Evolutionary conservation across 352 stramenopile species (phyloP).

Genomic region (Pythium grandisporangium): DNA sequence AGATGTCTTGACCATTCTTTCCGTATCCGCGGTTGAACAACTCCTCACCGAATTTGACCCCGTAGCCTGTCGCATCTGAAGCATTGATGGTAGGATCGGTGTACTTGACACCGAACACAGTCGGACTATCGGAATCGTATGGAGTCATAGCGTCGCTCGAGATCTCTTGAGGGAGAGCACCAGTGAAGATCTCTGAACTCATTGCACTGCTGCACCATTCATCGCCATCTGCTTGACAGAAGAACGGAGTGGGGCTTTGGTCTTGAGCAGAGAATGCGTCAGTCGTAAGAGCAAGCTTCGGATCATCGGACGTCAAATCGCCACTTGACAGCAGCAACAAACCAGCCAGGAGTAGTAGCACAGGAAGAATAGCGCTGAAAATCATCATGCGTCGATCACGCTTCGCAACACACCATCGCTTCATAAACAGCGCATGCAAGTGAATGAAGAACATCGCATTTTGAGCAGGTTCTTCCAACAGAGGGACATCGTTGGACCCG

Average conservation of each 20-base stretch:
- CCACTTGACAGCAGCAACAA: constrained; percentile 24
- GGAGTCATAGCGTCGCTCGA: not conserved
- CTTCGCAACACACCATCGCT: constrained; percentile 74
- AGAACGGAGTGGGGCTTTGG: not conserved
- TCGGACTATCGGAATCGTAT: not conserved
- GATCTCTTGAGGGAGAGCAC: not conserved
- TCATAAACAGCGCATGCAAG: constrained; percentile 66
- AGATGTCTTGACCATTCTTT: not conserved
- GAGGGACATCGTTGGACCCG: too few relatives aligned
- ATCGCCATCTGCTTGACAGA: not conserved
- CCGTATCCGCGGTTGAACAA: not conserved
- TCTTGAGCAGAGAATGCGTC: constrained; percentile 1
- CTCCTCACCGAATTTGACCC: not conserved
- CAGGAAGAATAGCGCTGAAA: constrained; percentile 33
- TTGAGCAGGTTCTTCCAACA: constrained; percentile 15
- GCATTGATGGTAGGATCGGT: not conserved
- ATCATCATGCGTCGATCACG: constrained; percentile 79
- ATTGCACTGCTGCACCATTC: not conserved
- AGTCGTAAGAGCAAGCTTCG: constrained; percentile 11
- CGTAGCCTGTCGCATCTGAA: not conserved
- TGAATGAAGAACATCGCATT: constrained; percentile 56
- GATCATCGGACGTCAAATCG: constrained; percentile 12
- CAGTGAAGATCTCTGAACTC: constrained; percentile 17
- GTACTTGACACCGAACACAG: not conserved
- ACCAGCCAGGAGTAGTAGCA: constrained; percentile 70